These are phyloP conservation scores for Tylopilus orsonianus DNA, from an alignment of 1,284 basidiomycete species.

Conservation along the genomic window DNA sequence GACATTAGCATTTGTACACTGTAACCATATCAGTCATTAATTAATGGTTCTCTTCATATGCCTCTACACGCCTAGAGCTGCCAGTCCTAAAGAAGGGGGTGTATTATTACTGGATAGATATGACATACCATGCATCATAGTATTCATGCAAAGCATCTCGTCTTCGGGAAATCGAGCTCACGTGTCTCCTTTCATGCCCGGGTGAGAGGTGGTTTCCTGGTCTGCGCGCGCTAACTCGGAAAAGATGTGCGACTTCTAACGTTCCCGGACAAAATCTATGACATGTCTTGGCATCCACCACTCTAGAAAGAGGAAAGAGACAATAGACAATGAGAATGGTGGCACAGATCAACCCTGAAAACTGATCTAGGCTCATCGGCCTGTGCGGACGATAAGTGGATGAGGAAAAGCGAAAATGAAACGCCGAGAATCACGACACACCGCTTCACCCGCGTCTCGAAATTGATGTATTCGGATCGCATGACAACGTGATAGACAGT, in stretches of 20 bases:
- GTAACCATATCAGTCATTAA: too few relatives aligned
- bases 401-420: background rate
- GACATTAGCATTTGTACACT: too few relatives aligned
- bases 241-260: conserved; percentile 42
- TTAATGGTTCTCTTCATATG: too few relatives aligned
- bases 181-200: background rate
- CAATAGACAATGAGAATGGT: conserved; percentile 81
- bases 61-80: too few relatives aligned
- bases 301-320: conserved; percentile 73
- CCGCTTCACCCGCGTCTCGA: conserved; percentile 75
- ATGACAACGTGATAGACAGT: conserved; percentile 77
- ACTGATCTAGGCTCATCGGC: conserved; percentile 68
- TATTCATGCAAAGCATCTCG: too few relatives aligned
- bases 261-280: conserved; percentile 62
- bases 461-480: conserved; percentile 54
- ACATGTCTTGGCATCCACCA: conserved; percentile 72
- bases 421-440: conserved; percentile 33
- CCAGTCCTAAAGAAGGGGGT: too few relatives aligned
- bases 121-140: too few relatives aligned
- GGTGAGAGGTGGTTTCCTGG: background rate
- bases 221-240: conserved; percentile 29
- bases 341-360: conserved; percentile 76
- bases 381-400: conserved; percentile 34
- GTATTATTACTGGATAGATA: too few relatives aligned
- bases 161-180: conserved; percentile 8